phyloP scores from a whole-genome alignment of 2,329 filamentous ascomycete genomes.

The Apiospora arundinis region DNA sequence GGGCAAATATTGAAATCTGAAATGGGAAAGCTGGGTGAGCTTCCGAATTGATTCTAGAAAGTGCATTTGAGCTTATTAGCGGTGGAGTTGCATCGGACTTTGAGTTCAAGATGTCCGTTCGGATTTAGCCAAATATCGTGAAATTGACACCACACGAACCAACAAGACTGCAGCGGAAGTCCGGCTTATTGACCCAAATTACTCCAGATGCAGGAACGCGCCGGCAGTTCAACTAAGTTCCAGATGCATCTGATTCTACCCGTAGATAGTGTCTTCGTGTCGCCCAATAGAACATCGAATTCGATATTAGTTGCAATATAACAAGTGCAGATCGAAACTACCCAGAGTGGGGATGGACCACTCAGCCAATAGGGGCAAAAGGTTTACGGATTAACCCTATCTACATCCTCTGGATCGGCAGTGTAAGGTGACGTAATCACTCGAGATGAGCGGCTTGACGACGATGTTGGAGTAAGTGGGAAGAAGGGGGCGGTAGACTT shows the following conservation, averaged over 20 bases:
- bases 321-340: not conserved
- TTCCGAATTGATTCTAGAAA: too few relatives aligned
- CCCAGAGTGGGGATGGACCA: not conserved
- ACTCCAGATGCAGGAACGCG: not conserved
- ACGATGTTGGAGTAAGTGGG: not conserved
- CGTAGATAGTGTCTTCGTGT: not conserved
- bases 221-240: not conserved
- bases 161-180: too few relatives aligned
- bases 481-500: not conserved
- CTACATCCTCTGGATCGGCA: not conserved
- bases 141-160: not conserved
- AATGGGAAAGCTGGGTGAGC: too few relatives aligned
- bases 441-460: not conserved
- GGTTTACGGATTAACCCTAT: not conserved
- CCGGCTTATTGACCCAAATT: not conserved
- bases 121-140: not conserved
- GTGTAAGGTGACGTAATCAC: not conserved
- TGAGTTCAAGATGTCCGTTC: not conserved
- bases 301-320: not conserved
- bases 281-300: not conserved
- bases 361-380: not conserved
- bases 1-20: too few relatives aligned
- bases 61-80: too few relatives aligned
- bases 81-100: too few relatives aligned
- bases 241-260: not conserved